Base-by-base conservation (phyloP, 192 early-diverging fungal species). In the Backusella tuberculispora region DNA sequence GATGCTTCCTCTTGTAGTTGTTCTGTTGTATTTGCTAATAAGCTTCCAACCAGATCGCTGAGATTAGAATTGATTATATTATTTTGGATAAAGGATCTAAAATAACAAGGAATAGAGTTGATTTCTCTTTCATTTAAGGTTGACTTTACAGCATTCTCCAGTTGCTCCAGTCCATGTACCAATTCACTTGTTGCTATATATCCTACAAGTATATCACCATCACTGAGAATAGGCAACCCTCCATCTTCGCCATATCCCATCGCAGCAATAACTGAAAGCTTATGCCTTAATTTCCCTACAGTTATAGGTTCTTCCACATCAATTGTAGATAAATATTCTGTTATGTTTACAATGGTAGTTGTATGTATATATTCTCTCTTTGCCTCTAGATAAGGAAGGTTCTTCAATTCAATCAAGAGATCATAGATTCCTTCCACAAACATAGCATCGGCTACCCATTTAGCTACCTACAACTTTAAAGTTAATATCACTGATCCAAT, bases 131-230 rank as follows among this genome's bases (percentile, higher is more conserved):
- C 74, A 26, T 48, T 66, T 44, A 74, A 66, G 14, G 45, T 26
- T 6, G 45, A 24, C 21, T 67, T 74, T 4, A 74, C 26, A 5
- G 64, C 46, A 5, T 66, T 66, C 50, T 47, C 75, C 12, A 82
- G 37, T 10, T 73, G 86, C 46, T 87, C 80, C 40, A 92, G 74
- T 1, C 92, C 94, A 80, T 93, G 91, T 41, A 89, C 84, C 21
- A 97, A 76, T 77, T 97, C 96, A 10, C 87, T 88, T 24, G 90
- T 90, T 1, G 94, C 94, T 63, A 93, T 92, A 76, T 92, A 97
- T 7, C 96, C 96, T 34, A 92, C 86, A 24, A 96, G 76, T 0
- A 90, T 77, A 7, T 82, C 85, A 53, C 84, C 74, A 19, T 84
- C 75, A 76, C 85, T 79, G 24, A 91, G 73, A 80, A 90, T 82